Conservation (phyloP, 75 land plant species). For the Pinus tabuliformis region DNA sequence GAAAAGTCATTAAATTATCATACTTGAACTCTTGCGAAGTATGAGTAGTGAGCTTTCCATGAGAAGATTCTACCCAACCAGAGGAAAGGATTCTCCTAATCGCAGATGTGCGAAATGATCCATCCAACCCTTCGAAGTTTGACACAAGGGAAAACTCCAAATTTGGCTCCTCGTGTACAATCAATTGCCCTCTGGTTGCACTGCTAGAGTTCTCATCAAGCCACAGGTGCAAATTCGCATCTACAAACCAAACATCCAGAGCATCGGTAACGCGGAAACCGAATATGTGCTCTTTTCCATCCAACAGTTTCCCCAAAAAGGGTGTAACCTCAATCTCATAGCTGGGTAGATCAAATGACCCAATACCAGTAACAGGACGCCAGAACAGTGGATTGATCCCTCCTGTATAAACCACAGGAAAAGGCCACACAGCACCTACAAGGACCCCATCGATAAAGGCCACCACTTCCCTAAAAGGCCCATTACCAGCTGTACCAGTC, state of each 20-base stretch:
- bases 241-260: slow-evolving; percentile 50
- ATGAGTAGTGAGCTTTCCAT: slow-evolving; percentile 32
- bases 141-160: neutral
- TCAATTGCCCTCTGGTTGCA: slow-evolving; percentile 16
- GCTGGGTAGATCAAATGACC: slow-evolving; percentile 82
- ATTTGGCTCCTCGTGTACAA: slow-evolving; percentile 13
- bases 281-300: slow-evolving; percentile 24
- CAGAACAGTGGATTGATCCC: slow-evolving; percentile 84
- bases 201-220: slow-evolving; percentile 17
- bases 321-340: slow-evolving; percentile 73
- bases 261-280: slow-evolving; percentile 55
- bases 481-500: slow-evolving; percentile 65
- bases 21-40: slow-evolving; percentile 21
- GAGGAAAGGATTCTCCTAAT: slow-evolving; percentile 13
- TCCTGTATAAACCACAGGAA: slow-evolving; percentile 89
- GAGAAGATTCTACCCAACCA: slow-evolving; percentile 44
- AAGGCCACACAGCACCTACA: slow-evolving; percentile 86
- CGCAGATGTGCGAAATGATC: slow-evolving; percentile 23
- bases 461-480: slow-evolving; percentile 88
- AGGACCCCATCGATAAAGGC: slow-evolving; percentile 59
- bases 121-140: slow-evolving; percentile 25
- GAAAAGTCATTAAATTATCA: slow-evolving; percentile 12
- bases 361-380: slow-evolving; percentile 87
- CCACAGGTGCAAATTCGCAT: slow-evolving; percentile 77
- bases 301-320: slow-evolving; percentile 35